A percentile compares a stretch with the other conserved stretches of the same genome.
Evolutionary conservation across 805 yeast species (phyloP).

Genomic region (Blastobotrys robertii): DNA sequence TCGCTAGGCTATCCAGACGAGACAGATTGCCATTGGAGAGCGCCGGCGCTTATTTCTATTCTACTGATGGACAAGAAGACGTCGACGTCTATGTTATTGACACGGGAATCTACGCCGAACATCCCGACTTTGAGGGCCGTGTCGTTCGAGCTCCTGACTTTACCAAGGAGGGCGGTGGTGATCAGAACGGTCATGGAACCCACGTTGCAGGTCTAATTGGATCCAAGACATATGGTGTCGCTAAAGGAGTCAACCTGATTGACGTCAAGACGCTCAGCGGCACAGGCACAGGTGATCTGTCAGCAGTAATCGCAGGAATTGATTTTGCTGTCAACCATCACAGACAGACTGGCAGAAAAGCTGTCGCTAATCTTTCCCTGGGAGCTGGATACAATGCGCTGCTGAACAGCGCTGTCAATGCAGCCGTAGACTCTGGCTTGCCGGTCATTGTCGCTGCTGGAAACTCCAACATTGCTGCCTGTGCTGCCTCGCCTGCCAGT

Average conservation of each 20-base stretch:
- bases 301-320: constrained; percentile 29
- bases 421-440: constrained; percentile 64
- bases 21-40: constrained; percentile 12
- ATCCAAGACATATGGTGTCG: constrained; percentile 71
- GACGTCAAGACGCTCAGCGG: constrained; percentile 68
- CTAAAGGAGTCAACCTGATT: constrained; percentile 54
- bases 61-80: constrained; percentile 37
- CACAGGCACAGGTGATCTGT: constrained; percentile 53
- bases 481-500: constrained; percentile 76
- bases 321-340: constrained; percentile 27
- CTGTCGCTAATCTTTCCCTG: constrained; percentile 66
- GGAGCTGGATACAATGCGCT: constrained; percentile 64
- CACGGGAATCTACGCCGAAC: constrained; percentile 49
- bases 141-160: constrained; percentile 37
- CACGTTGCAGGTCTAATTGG: constrained; percentile 89
- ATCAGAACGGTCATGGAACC: constrained; percentile 80
- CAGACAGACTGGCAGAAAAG: constrained; percentile 29
- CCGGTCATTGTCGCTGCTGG: constrained; percentile 62
- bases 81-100: constrained; percentile 74
- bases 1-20: constrained; percentile 25
- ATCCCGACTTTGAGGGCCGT: constrained; percentile 37
- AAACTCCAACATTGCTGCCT: constrained; percentile 67
- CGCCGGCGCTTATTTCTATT: constrained; percentile 15
- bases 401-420: constrained; percentile 65
- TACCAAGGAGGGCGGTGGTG: constrained; percentile 44